Evolutionary conservation across 225 moss, liverwort and hornwort species (phyloP), one percentile per base, ranked within the genome.

Genomic region (Takakia lepidozioides): DNA sequence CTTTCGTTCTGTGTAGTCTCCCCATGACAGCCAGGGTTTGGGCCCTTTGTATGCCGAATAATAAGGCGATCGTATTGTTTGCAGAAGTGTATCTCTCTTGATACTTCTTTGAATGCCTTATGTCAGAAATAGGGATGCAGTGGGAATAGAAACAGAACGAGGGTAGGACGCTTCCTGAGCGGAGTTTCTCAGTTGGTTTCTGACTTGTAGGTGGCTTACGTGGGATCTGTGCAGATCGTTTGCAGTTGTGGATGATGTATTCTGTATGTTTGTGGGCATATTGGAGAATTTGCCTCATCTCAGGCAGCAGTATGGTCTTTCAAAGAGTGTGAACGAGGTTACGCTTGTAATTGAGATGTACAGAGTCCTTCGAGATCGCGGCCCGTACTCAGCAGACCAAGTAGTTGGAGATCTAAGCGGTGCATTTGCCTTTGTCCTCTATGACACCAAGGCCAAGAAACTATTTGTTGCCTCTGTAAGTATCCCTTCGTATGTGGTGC

Each of bases 331-430:
- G 8, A 66, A 70, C 20, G 93, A 95, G 71, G 83, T 84, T 30
- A 50, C 73, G 8, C 66, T 95, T 3, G 82, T 95, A 38, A 89
- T 88, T 27, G 93, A 95, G 43, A 87, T 95, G 58, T 95, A 95
- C 73, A 74, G 64, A 49, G 71, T 79, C 8, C 55, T 95, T 27
- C 86, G 93, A 57, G 93, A 95, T 74, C 82, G 93, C 4, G 79
- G 89, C 5, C 89, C 93, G 0, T 89, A 95, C 43, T 69, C 93
- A n/a, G 67, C 84, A 4, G 93, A 95, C 30, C 93, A 95, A 63
- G 89, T 89, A 15, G 69, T 95, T 42, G 79, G 80, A 58, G 86
- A 76, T 13, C 29, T 95, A 8, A 19, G 28, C 8, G 93, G 93
- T 15, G 15, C 89, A 20, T 95, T 77, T 59, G 71, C 83, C 3